Evolutionary conservation across 768 basidiomycete genomes (phyloP).

Genomic region (Naganishia randhawae): DNA sequence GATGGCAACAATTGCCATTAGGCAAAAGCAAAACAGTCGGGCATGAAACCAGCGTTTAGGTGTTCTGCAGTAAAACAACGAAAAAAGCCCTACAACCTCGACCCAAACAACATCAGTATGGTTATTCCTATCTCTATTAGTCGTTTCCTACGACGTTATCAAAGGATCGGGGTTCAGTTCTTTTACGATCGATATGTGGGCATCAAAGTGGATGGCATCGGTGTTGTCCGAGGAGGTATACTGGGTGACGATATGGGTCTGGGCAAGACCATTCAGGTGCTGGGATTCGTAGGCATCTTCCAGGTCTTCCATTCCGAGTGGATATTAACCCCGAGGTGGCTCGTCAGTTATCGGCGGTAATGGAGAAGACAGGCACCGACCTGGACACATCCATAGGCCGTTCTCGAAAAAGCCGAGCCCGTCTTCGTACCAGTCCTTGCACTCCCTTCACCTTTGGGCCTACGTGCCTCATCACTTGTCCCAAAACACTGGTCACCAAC

Average conservation of each 20-base stretch:
- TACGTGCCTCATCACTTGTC: slow-evolving; percentile 82
- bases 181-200: slow-evolving; percentile 66
- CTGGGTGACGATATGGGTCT: slow-evolving; percentile 94
- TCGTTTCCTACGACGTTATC: slow-evolving; percentile 82
- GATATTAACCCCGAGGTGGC: slow-evolving; percentile 57
- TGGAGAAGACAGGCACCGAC: slow-evolving; percentile 69
- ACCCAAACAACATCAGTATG: slow-evolving; percentile 32
- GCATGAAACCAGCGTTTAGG: slow-evolving; percentile 28
- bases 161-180: slow-evolving; percentile 79
- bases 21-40: slow-evolving; percentile 8
- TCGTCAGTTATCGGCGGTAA: slow-evolving; percentile 80
- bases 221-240: slow-evolving; percentile 66
- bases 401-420: slow-evolving; percentile 20
- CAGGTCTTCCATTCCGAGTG: neutral
- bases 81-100: slow-evolving; percentile 31
- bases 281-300: slow-evolving; percentile 41
- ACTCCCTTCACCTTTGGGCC: slow-evolving; percentile 70
- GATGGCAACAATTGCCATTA: neutral
- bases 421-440: neutral
- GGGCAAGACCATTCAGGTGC: slow-evolving; percentile 88
- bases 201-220: slow-evolving; percentile 12
- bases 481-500: slow-evolving; percentile 75
- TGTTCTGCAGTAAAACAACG: slow-evolving; percentile 19
- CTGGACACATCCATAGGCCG: slow-evolving; percentile 54
- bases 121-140: slow-evolving; percentile 59